phyloP scores from a whole-genome alignment of 1,284 basidiomycete genomes.

The Phellinidium pouzarii region DNA sequence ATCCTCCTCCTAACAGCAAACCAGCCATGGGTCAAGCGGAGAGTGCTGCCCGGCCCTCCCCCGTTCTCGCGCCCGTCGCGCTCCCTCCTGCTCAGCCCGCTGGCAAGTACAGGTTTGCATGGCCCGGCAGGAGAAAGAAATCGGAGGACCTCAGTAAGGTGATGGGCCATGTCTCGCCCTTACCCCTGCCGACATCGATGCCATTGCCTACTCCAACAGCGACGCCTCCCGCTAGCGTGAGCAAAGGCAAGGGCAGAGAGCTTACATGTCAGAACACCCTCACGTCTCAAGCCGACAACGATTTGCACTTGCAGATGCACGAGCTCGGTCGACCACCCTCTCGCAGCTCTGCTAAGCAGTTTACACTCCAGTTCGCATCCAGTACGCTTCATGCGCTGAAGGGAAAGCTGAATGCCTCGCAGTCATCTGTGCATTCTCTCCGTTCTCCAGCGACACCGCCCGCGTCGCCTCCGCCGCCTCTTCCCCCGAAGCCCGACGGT shows the following conservation, averaged over 20 bases:
- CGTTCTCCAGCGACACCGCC: constrained; percentile 6
- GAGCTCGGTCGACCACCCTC: constrained; percentile 13
- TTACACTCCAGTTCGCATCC: constrained; percentile 16
- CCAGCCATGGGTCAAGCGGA: constrained; percentile 15
- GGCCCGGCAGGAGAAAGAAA: constrained; percentile 18
- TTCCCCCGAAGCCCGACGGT: constrained; percentile 13
- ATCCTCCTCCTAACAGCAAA: neutral
- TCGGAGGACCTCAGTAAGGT: constrained; percentile 16
- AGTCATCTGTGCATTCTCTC: constrained; percentile 12
- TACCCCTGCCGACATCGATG: neutral
- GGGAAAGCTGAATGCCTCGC: constrained; percentile 16
- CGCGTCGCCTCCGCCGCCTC: constrained; percentile 15
- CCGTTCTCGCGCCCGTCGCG: neutral
- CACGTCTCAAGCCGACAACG: constrained; percentile 9
- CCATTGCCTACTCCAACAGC: neutral
- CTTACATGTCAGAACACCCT: constrained; percentile 1
- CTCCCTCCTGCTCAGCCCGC: constrained; percentile 5
- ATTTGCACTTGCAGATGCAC: constrained; percentile 3
- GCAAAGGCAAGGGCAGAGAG: constrained; percentile 10
- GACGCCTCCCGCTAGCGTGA: neutral
- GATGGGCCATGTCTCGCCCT: neutral
- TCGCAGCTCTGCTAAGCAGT: constrained; percentile 15
- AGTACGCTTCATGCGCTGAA: constrained; percentile 14
- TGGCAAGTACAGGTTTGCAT: constrained; percentile 12
- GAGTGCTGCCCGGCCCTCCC: constrained; percentile 5